Base-by-base conservation (phyloP, 192 early-diverging fungal species). In the Entomortierella beljakovae region DNA sequence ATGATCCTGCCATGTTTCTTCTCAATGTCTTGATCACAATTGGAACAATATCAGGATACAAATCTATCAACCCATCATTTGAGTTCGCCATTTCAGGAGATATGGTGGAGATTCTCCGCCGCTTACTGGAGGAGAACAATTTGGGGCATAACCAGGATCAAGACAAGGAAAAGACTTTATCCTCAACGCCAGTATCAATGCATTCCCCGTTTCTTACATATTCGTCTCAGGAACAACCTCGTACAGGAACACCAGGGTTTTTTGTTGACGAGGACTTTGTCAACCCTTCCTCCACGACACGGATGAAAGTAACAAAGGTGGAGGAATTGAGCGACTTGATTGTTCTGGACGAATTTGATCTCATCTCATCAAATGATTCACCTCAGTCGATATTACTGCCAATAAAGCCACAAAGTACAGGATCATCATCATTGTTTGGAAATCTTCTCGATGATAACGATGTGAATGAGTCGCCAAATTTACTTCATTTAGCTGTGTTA, bases 1-100 rank as follows among this genome's bases (percentile, higher is more conserved):
- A 48, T 5, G 71, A 74, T 33, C 64, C 71, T 3, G 28, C 54
- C 10, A 53, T 42, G 48, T 74, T 74, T 49, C 43, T 74, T n/a
- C 25, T 63, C 10, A 60, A 53, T 9, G 57, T 64, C 15, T 25
- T 74, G 20, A 65, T 74, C n/a, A 55, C 57, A 9, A 42, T 74
- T 25, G 71, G 71, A 0, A 66, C 62, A 10, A 43, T 74, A 6
- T 26, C 57, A 29, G 63, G 51, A 29, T 37, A 54, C 38, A 74
- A 74, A 34, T 40, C 54, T 0, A 8, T 74, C 26, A 31, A 64
- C 33, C 35, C 55, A 29, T 62, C 60, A 3, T 74, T 66, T 34
- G 71, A 74, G 42, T 51, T 64, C 22, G 29, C 32, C 4, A 53
- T 74, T 23, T 74, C 71, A 6, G 56, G 33, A 18, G n/a, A 66